Evolutionary conservation across 2,329 filamentous ascomycete genomes (phyloP).

Genomic region (Microdochium paspali): DNA sequence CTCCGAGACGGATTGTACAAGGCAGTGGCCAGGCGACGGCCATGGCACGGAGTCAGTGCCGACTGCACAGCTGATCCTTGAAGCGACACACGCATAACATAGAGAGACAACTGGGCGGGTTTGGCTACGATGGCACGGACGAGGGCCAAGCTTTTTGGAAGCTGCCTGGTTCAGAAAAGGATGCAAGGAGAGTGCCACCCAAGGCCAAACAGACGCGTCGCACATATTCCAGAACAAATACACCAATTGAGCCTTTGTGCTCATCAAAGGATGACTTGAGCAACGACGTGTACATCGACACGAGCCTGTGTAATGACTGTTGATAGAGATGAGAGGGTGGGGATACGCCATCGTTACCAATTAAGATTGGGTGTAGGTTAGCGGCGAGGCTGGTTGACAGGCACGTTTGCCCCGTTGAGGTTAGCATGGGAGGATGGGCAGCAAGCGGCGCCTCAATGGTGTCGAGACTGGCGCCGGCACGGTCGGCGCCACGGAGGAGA

Average conservation of each 20-base stretch:
- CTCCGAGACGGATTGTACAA: neutral
- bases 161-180: neutral
- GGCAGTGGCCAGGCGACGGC: neutral
- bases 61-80: neutral
- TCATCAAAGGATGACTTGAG: neutral
- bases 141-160: neutral
- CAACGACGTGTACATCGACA: neutral
- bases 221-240: neutral
- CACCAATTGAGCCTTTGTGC: neutral
- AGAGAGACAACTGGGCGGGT: neutral
- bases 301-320: too few relatives aligned
- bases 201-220: neutral
- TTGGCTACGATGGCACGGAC: neutral
- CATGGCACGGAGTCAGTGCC: too few relatives aligned
- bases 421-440: too few relatives aligned
- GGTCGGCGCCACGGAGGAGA: too few relatives aligned
- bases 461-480: too few relatives aligned
- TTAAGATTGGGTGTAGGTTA: neutral
- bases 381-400: constrained; percentile 6
- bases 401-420: constrained; percentile 7
- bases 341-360: neutral
- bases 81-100: neutral
- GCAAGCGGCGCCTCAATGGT: too few relatives aligned
- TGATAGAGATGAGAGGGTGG: too few relatives aligned
- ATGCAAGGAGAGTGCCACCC: neutral